A percentile compares a stretch with the other conserved stretches of the same genome.
These are phyloP conservation scores for Coemansia sp. DNA, from an alignment of 192 early-diverging fungal genomes.

Conservation along the genomic window DNA sequence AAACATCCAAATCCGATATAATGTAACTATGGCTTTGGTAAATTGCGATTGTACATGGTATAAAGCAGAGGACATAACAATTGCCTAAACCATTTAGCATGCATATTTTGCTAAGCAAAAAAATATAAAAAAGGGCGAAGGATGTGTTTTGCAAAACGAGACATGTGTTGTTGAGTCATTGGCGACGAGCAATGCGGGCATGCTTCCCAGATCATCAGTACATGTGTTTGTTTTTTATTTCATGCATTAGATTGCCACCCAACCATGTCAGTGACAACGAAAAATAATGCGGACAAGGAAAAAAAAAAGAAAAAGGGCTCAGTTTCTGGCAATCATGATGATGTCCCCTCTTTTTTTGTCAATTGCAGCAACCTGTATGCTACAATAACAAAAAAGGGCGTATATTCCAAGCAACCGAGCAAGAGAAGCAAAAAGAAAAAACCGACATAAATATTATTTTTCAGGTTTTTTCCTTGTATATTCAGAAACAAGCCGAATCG, in stretches of 20 bases:
- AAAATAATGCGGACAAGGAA: not conserved
- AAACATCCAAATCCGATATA: too few species aligned
- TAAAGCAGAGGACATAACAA: too few species aligned
- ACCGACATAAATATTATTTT: not conserved
- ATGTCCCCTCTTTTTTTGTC: not conserved
- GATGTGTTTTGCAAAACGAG: too few species aligned
- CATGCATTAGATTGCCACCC: not conserved
- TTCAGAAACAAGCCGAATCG: not conserved
- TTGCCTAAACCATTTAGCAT: too few species aligned
- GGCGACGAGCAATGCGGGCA: not conserved
- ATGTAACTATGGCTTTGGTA: too few species aligned
- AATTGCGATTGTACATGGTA: too few species aligned
- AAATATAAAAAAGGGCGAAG: too few species aligned
- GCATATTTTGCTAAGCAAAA: too few species aligned
- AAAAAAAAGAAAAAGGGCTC: not conserved
- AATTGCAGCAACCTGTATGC: not conserved
- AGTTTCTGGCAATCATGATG: not conserved
- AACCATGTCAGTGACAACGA: not conserved
- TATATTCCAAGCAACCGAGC: too few species aligned
- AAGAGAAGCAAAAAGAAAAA: too few species aligned
- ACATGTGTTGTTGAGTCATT: not conserved
- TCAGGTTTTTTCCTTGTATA: not conserved
- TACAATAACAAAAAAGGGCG: not conserved
- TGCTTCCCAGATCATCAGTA: not conserved
- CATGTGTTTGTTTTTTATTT: not conserved